Conservation (phyloP, 768 basidiomycete species). For the Termitomyces sp. region DNA sequence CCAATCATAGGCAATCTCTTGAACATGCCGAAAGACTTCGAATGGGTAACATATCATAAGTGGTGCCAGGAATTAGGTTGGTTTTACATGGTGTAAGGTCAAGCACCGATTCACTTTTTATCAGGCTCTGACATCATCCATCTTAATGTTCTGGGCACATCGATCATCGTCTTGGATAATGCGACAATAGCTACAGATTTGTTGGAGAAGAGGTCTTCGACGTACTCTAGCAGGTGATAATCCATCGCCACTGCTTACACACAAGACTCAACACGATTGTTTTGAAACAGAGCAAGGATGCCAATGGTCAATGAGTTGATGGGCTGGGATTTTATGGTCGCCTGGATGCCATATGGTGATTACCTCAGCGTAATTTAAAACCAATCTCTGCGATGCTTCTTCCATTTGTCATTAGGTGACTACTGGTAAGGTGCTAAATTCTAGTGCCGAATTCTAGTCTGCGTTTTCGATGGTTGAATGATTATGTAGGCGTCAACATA, state of each 20-base stretch:
- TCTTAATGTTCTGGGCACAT: slow-evolving; percentile 15
- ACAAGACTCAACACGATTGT: too few species aligned
- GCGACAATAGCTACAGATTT: slow-evolving; percentile 17
- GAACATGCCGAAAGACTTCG: background rate
- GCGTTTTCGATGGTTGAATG: background rate
- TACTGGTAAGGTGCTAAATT: background rate
- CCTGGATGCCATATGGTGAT: slow-evolving; percentile 12
- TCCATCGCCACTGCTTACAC: background rate
- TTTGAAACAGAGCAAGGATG: background rate
- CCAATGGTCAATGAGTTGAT: background rate
- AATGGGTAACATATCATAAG: background rate
- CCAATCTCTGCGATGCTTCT: background rate
- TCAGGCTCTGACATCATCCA: slow-evolving; percentile 22
- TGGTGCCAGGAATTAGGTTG: background rate
- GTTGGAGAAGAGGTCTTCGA: slow-evolving; percentile 17
- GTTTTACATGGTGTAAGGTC: background rate
- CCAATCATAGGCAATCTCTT: background rate
- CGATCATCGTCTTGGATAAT: slow-evolving; percentile 18
- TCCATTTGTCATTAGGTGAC: slow-evolving; percentile 1
- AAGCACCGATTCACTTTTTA: too few species aligned
- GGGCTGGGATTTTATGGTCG: slow-evolving; percentile 1
- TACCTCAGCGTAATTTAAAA: background rate
- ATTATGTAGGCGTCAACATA: slow-evolving; percentile 17
- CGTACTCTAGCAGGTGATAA: slow-evolving; percentile 11
- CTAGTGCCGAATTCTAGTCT: background rate